A percentile compares a stretch with the other conserved stretches of the same genome.
Evolutionary conservation across 352 stramenopile genomes (phyloP).

Genomic region (Phytopythium boreale): DNA sequence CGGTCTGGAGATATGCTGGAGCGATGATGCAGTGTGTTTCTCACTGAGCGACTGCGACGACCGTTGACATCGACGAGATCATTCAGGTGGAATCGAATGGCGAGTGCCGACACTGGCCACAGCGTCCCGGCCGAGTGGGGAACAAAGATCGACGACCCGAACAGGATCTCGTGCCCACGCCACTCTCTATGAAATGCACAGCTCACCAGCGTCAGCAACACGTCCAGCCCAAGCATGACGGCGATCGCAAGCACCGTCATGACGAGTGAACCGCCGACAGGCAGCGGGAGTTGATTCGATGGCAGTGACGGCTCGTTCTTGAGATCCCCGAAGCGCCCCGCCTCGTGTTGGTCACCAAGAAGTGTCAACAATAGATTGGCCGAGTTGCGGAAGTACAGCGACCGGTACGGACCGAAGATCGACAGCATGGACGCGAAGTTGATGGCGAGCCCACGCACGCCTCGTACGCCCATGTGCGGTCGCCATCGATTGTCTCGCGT

Average conservation of each 20-base stretch:
- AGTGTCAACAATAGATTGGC: constrained; percentile 7
- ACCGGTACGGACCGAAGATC: constrained; percentile 29
- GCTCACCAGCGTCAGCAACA: not conserved
- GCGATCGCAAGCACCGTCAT: constrained; percentile 6
- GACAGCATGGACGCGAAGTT: constrained; percentile 32
- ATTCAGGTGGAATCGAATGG: constrained; percentile 16
- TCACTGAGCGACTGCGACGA: too few relatives aligned
- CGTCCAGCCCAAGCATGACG: not conserved
- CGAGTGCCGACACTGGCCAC: constrained; percentile 16
- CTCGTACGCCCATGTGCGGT: constrained; percentile 18
- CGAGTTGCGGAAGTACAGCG: constrained; percentile 16
- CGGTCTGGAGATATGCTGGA: not conserved
- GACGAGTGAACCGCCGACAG: not conserved
- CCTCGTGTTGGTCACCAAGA: not conserved
- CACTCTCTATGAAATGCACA: not conserved
- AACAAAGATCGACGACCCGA: not conserved
- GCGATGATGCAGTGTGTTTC: not conserved
- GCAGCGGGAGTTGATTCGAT: not conserved
- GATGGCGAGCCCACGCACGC: constrained; percentile 31
- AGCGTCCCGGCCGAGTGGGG: constrained; percentile 12
- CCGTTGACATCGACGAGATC: too few relatives aligned
- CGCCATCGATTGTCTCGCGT: constrained; percentile 17
- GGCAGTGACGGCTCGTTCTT: not conserved
- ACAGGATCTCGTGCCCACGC: not conserved
- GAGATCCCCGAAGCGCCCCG: not conserved